Evolutionary conservation across 805 yeast species (phyloP).

Genomic region (Suhomyces vadensis): DNA sequence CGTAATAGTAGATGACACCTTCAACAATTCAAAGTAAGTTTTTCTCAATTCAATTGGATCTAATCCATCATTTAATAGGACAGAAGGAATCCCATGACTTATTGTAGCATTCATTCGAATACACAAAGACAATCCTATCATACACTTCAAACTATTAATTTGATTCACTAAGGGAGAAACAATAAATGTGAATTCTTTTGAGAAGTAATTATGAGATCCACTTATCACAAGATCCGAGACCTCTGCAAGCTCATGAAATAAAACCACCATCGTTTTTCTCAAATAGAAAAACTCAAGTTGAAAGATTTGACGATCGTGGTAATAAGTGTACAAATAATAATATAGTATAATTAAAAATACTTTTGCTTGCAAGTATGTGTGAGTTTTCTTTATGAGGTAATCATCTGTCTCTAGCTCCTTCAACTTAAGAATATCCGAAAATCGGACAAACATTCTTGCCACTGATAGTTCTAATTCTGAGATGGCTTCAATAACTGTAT

Average conservation of each 20-base stretch:
- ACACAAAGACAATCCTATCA: slow-evolving; percentile 9
- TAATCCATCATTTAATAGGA: background rate
- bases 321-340: slow-evolving; percentile 21
- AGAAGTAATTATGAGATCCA: background rate
- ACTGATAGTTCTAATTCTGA: slow-evolving; percentile 36
- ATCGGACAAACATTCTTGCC: slow-evolving; percentile 23
- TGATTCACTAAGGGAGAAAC: slow-evolving; percentile 8
- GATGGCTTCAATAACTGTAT: slow-evolving; percentile 34
- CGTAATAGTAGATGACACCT: background rate
- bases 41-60: background rate
- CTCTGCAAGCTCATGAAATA: slow-evolving; percentile 17
- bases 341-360: slow-evolving; percentile 17
- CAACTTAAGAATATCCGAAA: slow-evolving; percentile 10
- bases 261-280: slow-evolving; percentile 16
- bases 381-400: slow-evolving; percentile 15
- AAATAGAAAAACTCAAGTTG: slow-evolving; percentile 19
- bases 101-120: slow-evolving; percentile 9
- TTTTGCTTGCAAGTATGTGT: slow-evolving; percentile 13
- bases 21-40: background rate
- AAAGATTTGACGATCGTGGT: slow-evolving; percentile 13
- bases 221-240: slow-evolving; percentile 1
- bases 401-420: background rate
- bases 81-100: background rate
- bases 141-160: slow-evolving; percentile 5
- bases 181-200: slow-evolving; percentile 4